Evolutionary conservation across 345 rosid genomes (phyloP), one percentile per base, ranked within the genome.

Genomic region (Cardiospermum halicacabum): DNA sequence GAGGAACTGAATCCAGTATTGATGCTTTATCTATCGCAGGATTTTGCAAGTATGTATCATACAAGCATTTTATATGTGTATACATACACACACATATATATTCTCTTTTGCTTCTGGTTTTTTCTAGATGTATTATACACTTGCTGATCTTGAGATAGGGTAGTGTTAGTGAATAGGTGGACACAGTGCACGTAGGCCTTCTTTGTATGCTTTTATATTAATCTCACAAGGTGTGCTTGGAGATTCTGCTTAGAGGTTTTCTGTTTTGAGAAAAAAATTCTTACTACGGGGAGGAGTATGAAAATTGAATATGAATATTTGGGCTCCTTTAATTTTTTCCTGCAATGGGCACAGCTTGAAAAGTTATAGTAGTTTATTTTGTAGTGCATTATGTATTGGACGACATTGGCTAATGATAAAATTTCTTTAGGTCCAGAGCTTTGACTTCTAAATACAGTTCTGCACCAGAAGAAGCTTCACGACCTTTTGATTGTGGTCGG

Each of bases 1-100:
- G 97, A 60, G 99, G 99, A 61, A 81, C 95, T 40, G 97, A 94
- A 70, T 91, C 99, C 56, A 91, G 95, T 82, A 89, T 94, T 60
- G 97, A 94, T 84, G 96, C 92, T 76, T 75, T 94, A 54, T 94
- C 99, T 12, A 82, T 94, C 58, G 97, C 96, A 67, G 95, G 97
- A 75, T 94, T 94, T 81, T 88, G 95, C 79, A 88, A 81, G 98
- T 90, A 71, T 74, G 45, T 68, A 13, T 40, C 19, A 7, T 24
- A 7, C 56, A 49, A 51, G 25, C 60, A 39, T 22, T 47, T 10
- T 19, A 31, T 21, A 58, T 62, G n/a, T n/a, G n/a, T n/a, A n/a
- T n/a, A n/a, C n/a, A n/a, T n/a, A n/a, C n/a, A n/a, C n/a, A n/a
- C n/a, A n/a, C n/a, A n/a, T n/a, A n/a, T 42, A 27, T 69, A 30